Base-by-base conservation (phyloP, 2,329 filamentous ascomycete genomes). In the Colletotrichum sp. region DNA sequence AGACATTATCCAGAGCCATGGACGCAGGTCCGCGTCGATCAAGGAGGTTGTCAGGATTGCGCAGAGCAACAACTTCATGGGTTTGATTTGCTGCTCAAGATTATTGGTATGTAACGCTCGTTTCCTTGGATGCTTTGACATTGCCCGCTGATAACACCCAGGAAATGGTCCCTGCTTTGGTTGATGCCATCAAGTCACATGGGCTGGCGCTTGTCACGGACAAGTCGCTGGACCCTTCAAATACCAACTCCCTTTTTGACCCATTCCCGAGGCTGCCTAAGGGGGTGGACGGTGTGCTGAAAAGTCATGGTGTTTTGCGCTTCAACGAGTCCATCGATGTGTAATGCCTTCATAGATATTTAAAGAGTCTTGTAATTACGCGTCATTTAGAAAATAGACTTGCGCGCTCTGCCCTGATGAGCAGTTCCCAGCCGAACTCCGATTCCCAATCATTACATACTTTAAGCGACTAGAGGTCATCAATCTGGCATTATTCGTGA, bases 31-130 rank as follows among this genome's bases (percentile, higher is more conserved):
- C 16, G 94, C 94, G 78, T 98, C 95, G 8, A 95, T 98, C 79
- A 99, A 98, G 86, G 96, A 99, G 83, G 95, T 95, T 6, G 97
- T 98, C 16, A 91, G 96, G 78, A 95, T 98, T 82, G 96, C 96
- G 27, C 94, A 98, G 84, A 95, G 93, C 82, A 99, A 99, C 83
- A 99, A 99, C 83, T 95, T 99, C 79, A 99, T 99, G 97, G 97
- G 97, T 5, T 84, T 99, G 81, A 95, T 98, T 76, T 98, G 96
- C 86, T 96, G 93, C 79, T 96, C 95, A 36, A 91, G 94, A 79
- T 88, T 99, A 78, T 85, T 99, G 87, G 95, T 98, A 89, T 81
- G 93, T 90, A 67, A 60, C 72, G 39, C 59, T 44, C 25, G 13
- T 34, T 34, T 36, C 15, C 6, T 27, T 68, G 63, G 27, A 12